Evolutionary conservation across 306 rosid genomes (phyloP).

Genomic region (Ormosia emarginata): DNA sequence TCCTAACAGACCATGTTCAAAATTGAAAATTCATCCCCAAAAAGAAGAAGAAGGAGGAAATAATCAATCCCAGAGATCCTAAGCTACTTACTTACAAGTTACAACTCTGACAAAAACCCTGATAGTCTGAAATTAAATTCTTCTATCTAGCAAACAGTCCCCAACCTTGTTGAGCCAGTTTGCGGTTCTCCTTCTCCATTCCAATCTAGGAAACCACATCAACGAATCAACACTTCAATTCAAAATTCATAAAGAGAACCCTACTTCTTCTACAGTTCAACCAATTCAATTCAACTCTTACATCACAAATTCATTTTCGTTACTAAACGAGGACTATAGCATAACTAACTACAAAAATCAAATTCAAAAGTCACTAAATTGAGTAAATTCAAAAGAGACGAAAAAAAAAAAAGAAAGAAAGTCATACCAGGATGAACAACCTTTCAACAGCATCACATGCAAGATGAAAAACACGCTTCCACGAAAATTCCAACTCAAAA

Average conservation of each 20-base stretch:
- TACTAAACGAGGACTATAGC: neutral
- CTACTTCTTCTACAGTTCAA: conserved; percentile 11
- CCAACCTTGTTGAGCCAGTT: conserved; percentile 22
- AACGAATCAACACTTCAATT: conserved; percentile 1
- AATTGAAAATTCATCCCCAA: conserved; percentile 26
- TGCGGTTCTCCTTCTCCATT: conserved; percentile 16
- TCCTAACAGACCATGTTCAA: conserved; percentile 27
- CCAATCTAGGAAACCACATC: conserved; percentile 21
- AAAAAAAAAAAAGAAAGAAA: conserved; percentile 13
- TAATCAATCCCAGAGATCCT: conserved; percentile 10
- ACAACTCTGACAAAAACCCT: conserved; percentile 1
- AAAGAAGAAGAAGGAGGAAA: conserved; percentile 15
- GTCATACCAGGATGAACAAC: conserved; percentile 23
- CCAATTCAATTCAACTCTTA: conserved; percentile 11
- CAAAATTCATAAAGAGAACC: conserved; percentile 11
- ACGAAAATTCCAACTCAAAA: conserved; percentile 25
- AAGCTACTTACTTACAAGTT: neutral
- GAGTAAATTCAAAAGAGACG: conserved; percentile 3
- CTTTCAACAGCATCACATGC: conserved; percentile 1
- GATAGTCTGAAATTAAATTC: neutral
- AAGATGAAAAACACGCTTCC: conserved; percentile 27
- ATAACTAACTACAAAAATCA: conserved; percentile 10
- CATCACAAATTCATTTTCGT: neutral
- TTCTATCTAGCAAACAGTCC: conserved; percentile 36
- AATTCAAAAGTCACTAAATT: conserved; percentile 18